A percentile compares a stretch with the other conserved stretches of the same genome.
Evolutionary conservation across 805 yeast species (phyloP).

Genomic region (Suhomyces xylopsoci): DNA sequence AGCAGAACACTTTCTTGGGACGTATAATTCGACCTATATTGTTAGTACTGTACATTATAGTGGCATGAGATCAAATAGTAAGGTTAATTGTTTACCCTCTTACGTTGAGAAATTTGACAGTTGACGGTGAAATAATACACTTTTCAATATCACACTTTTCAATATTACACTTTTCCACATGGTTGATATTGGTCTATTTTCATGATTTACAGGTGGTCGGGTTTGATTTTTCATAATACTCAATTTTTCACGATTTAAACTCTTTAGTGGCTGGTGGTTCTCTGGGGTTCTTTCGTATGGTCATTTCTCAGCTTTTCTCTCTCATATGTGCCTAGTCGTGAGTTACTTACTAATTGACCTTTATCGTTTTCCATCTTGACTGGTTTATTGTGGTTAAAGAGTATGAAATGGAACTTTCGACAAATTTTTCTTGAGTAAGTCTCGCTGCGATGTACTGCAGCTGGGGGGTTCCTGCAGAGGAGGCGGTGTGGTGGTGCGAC

Average conservation of each 20-base stretch:
- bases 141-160: too few species aligned
- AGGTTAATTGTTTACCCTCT: too few species aligned
- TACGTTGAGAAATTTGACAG: too few species aligned
- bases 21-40: slow-evolving; percentile 95
- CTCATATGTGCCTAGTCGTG: neutral
- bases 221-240: too few species aligned
- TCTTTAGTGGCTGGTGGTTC: neutral
- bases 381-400: slow-evolving; percentile 10
- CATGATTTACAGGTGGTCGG: too few species aligned
- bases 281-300: neutral
- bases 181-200: too few species aligned
- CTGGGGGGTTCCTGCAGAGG: slow-evolving; percentile 2
- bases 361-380: slow-evolving; percentile 98
- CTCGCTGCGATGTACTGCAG: slow-evolving; percentile 1
- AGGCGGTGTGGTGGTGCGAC: neutral
- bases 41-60: slow-evolving; percentile 25
- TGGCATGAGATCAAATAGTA: neutral
- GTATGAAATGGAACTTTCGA: slow-evolving; percentile 3
- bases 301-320: neutral
- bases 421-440: slow-evolving; percentile 2
- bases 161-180: too few species aligned
- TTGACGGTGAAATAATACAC: too few species aligned
- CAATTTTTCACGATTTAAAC: neutral
- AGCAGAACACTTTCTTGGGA: slow-evolving; percentile 99
- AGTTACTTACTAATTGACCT: slow-evolving; percentile 93